Evolutionary conservation across 192 early-diverging fungal genomes (phyloP).

Genomic region (Radiomyces spectabilis): DNA sequence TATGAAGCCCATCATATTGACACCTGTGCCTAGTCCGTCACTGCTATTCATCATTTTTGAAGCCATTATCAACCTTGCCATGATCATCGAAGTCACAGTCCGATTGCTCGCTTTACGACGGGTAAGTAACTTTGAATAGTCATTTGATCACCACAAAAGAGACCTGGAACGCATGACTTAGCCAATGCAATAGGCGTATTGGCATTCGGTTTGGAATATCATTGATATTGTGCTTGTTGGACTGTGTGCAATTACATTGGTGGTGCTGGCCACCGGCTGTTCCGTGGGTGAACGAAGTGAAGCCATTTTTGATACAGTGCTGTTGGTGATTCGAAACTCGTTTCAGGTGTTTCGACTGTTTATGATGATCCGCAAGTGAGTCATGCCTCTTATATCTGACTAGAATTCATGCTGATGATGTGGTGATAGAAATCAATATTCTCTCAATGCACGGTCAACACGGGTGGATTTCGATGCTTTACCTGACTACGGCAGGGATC

Average conservation of each 20-base stretch:
- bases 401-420: neutral
- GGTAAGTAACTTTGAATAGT: conserved; percentile 32
- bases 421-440: neutral
- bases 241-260: conserved; percentile 60
- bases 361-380: conserved; percentile 59
- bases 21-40: conserved; percentile 43
- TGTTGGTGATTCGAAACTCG: conserved; percentile 68
- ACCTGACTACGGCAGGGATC: conserved; percentile 6
- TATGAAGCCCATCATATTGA: neutral
- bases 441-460: conserved; percentile 13
- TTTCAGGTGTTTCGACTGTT: conserved; percentile 62
- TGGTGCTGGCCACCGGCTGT: conserved; percentile 60
- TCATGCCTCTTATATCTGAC: neutral
- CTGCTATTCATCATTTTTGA: conserved; percentile 64
- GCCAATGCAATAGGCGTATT: conserved; percentile 35
- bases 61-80: conserved; percentile 62
- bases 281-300: conserved; percentile 55
- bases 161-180: conserved; percentile 10
- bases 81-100: conserved; percentile 65
- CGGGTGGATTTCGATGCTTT: conserved; percentile 24
- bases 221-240: conserved; percentile 63
- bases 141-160: neutral
- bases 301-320: conserved; percentile 61
- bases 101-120: conserved; percentile 57
- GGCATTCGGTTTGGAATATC: conserved; percentile 65